Conservation (phyloP, 2,329 filamentous ascomycete species). For the Arthrobotrys pseudoclavata region DNA sequence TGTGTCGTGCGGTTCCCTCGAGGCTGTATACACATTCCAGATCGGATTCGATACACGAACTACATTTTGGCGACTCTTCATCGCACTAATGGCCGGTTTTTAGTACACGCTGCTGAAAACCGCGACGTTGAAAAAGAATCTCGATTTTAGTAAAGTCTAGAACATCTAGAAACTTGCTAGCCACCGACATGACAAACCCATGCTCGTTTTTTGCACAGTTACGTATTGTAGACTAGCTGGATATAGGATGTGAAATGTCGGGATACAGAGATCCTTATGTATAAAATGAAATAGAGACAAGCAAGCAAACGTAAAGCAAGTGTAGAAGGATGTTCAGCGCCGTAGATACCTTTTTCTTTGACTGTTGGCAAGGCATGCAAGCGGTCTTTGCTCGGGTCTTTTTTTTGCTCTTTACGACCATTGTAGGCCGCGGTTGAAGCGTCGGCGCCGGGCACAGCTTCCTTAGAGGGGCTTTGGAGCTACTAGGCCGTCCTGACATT, state of each 20-base stretch:
- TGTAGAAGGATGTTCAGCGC: not conserved
- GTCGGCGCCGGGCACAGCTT: conserved; percentile 41
- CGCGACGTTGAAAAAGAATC: not conserved
- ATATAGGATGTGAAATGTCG: not conserved
- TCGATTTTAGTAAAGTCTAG: not conserved
- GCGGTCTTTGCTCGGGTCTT: conserved; percentile 42
- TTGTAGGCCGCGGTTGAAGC: conserved; percentile 35
- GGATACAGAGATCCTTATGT: not conserved
- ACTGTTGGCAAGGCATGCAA: conserved; percentile 47
- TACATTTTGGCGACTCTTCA: conserved; percentile 40
- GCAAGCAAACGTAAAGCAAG: not conserved
- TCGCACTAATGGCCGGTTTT: conserved; percentile 20
- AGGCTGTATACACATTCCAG: conserved; percentile 44
- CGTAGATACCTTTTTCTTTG: conserved; percentile 52
- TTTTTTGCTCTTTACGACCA: conserved; percentile 43
- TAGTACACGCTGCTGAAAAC: not conserved
- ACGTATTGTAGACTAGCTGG: conserved; percentile 3
- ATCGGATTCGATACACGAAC: conserved; percentile 35
- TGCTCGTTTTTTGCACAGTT: not conserved
- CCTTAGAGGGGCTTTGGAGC: conserved; percentile 38
- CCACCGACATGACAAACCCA: not conserved
- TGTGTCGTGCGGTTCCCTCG: conserved; percentile 34
- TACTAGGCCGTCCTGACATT: conserved; percentile 43
- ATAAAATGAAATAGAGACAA: not conserved
- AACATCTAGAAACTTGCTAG: not conserved